Evolutionary conservation across 345 rosid genomes (phyloP).

Genomic region (Lepidium aucheri): DNA sequence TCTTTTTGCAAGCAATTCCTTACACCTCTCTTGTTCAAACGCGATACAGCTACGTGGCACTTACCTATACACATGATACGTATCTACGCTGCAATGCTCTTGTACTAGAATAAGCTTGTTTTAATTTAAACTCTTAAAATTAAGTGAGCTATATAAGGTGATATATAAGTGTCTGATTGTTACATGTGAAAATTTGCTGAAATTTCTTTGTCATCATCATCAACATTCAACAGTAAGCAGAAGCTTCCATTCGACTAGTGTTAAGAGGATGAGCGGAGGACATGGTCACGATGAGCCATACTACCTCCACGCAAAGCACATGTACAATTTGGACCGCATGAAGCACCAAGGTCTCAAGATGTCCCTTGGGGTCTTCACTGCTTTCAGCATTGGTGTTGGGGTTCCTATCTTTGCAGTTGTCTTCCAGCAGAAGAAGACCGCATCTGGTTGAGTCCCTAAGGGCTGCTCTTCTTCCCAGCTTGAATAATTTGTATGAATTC

Average conservation of each 20-base stretch:
- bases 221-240: slow-evolving; percentile 21
- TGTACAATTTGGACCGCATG: slow-evolving; percentile 98
- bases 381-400: slow-evolving; percentile 77
- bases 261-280: slow-evolving; percentile 46
- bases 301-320: slow-evolving; percentile 89
- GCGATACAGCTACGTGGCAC: background rate
- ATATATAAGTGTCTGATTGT: background rate
- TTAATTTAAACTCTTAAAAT: background rate
- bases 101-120: background rate
- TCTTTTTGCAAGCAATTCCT: background rate
- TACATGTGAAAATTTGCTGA: background rate
- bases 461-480: background rate
- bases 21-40: too few relatives aligned
- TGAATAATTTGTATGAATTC: slow-evolving; percentile 19
- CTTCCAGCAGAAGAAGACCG: slow-evolving; percentile 93
- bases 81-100: background rate
- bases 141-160: background rate
- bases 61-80: too few relatives aligned
- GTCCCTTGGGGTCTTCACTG: slow-evolving; percentile 76
- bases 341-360: slow-evolving; percentile 69
- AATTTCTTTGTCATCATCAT: background rate
- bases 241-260: slow-evolving; percentile 28
- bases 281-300: slow-evolving; percentile 67
- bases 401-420: slow-evolving; percentile 87
- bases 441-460: slow-evolving; percentile 41